phyloP scores from a whole-genome alignment of 306 rosid genomes.

The Leucaena leucocephala region DNA sequence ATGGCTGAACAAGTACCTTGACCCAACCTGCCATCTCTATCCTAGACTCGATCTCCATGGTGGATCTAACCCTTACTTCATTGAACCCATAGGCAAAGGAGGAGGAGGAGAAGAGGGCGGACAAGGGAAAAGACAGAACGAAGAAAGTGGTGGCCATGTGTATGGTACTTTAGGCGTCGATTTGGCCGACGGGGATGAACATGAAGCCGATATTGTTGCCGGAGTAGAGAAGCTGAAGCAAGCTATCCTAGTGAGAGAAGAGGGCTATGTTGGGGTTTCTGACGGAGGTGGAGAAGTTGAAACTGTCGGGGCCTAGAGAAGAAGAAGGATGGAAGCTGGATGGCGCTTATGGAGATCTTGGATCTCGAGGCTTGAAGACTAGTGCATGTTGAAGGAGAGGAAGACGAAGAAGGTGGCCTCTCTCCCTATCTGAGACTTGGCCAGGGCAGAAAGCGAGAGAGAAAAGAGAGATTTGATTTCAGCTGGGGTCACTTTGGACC shows the following conservation, averaged over 20 bases:
- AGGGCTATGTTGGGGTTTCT: constrained; percentile 61
- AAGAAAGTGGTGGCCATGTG: constrained; percentile 68
- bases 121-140: constrained; percentile 55
- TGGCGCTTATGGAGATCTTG: constrained; percentile 58
- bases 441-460: constrained; percentile 36
- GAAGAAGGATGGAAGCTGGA: constrained; percentile 70
- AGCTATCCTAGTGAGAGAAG: constrained; percentile 65
- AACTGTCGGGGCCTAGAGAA: constrained; percentile 57
- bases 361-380: constrained; percentile 68
- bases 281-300: constrained; percentile 68
- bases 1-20: constrained; percentile 61
- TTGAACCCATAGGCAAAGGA: constrained; percentile 9
- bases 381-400: constrained; percentile 40
- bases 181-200: constrained; percentile 69
- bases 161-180: constrained; percentile 61
- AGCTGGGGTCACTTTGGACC: too few species aligned
- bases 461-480: too few species aligned
- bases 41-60: constrained; percentile 62
- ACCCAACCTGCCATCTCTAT: constrained; percentile 69
- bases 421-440: constrained; percentile 37
- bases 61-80: constrained; percentile 36
- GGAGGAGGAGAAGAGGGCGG: constrained; percentile 27
- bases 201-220: constrained; percentile 67
- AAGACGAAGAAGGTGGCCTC: constrained; percentile 45
- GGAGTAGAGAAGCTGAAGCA: constrained; percentile 64